Conservation (phyloP, 2,329 filamentous ascomycete genomes). For the Colletotrichum cordylinicola region DNA sequence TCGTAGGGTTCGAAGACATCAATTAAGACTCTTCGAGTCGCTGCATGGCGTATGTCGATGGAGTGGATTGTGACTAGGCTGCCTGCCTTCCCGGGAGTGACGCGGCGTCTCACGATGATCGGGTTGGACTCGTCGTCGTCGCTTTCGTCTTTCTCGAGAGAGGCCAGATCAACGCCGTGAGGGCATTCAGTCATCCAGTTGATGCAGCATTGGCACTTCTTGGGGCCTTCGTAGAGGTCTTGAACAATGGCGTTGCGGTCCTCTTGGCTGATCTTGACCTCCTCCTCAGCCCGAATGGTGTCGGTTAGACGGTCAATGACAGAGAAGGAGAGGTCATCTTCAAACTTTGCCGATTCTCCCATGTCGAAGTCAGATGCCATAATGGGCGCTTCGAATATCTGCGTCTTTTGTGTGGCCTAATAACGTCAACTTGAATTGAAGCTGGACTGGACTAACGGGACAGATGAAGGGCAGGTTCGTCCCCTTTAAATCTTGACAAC, state of each 20-base stretch:
- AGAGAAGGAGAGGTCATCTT: constrained; percentile 13
- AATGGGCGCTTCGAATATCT: not conserved
- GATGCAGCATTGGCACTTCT: constrained; percentile 32
- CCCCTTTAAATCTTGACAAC: not conserved
- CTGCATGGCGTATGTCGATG: constrained; percentile 26
- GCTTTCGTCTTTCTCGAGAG: not conserved
- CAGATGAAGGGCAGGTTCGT: not conserved
- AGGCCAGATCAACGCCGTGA: constrained; percentile 18
- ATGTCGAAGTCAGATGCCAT: not conserved
- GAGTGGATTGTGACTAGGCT: constrained; percentile 23
- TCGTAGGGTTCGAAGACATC: constrained; percentile 24
- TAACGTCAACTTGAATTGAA: not conserved
- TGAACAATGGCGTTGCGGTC: constrained; percentile 21
- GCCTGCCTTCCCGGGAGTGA: constrained; percentile 16
- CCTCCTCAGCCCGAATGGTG: not conserved
- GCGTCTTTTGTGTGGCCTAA: not conserved
- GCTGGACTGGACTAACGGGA: too few relatives aligned
- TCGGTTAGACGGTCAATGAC: constrained; percentile 8
- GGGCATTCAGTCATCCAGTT: constrained; percentile 33
- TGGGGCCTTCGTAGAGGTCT: constrained; percentile 32
- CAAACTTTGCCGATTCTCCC: not conserved
- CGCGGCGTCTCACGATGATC: constrained; percentile 24
- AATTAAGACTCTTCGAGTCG: constrained; percentile 24
- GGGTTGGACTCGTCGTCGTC: not conserved
- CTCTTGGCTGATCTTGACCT: not conserved